Percentiles rank a stretch among this genome's conserved stretches.
phyloP scores from a whole-genome alignment of 129 eudicot species.

The Apium graveolens region DNA sequence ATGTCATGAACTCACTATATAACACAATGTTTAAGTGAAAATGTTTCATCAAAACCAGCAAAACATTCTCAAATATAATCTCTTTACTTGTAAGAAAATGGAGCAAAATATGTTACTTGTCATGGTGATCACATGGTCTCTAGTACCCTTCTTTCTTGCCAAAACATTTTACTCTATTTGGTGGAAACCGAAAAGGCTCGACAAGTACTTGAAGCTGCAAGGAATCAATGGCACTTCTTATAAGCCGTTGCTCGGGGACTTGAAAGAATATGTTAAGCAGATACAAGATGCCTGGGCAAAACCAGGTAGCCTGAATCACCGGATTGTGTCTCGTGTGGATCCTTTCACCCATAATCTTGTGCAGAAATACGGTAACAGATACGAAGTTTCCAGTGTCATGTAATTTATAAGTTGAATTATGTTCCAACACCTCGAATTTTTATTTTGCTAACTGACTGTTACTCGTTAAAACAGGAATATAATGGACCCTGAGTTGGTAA shows the following conservation, averaged over 20 bases:
- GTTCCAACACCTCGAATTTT: not conserved
- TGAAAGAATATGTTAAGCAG: conserved; percentile 33
- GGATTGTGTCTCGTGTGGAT: conserved; percentile 42
- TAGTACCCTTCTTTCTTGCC: conserved; percentile 10
- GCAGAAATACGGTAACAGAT: conserved; percentile 34
- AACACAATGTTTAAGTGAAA: not conserved
- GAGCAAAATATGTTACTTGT: conserved; percentile 6
- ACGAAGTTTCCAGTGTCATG: not conserved
- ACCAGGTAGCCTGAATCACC: conserved; percentile 40
- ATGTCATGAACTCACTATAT: not conserved
- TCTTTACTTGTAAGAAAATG: not conserved
- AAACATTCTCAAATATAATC: not conserved
- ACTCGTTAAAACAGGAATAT: conserved; percentile 28
- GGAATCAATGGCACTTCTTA: conserved; percentile 53
- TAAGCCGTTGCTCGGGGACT: conserved; percentile 46
- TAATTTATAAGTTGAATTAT: not conserved
- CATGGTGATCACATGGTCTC: conserved; percentile 8
- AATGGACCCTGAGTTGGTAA: conserved; percentile 44
- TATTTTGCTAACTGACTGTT: not conserved
- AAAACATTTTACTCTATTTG: conserved; percentile 30
- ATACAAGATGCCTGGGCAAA: conserved; percentile 41
- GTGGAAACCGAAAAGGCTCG: conserved; percentile 52
- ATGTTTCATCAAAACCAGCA: not conserved
- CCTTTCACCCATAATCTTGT: conserved; percentile 44
- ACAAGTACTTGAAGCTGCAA: conserved; percentile 40